Base-by-base conservation (phyloP, 2,329 filamentous ascomycete genomes). In the Volutella citrinella region DNA sequence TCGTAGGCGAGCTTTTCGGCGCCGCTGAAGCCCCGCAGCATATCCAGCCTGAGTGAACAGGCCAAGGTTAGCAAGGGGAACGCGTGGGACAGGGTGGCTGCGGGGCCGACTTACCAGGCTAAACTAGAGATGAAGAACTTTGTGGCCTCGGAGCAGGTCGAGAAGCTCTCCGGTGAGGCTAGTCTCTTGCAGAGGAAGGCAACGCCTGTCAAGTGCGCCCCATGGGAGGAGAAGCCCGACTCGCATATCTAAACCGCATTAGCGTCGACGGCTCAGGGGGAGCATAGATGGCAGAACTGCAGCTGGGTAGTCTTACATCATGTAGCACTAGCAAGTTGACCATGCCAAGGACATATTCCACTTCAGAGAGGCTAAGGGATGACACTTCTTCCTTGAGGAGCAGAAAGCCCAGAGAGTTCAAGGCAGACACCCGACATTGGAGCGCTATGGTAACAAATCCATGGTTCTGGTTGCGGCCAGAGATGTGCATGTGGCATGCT, bases 1-100 rank as follows among this genome's bases (percentile, higher is more conserved):
- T 51, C 42, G n/a, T 56, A 56, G 4, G 49, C 39, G 7, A 57
- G 46, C 19, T 58, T 57, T 26, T 57, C 54, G 1, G 55, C 48
- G 5, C 55, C 55, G n/a, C 51, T 56, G 31, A 57, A 52, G 0
- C 55, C 54, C 17, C 52, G 45, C 6, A 57, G 23, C 32, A 58
- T 45, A 6, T 57, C 54, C 9, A 57, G 10, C 54, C 54, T 57
- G 9, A n/a, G n/a, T n/a, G n/a, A n/a, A n/a, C n/a, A n/a, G n/a
- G 4, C 3, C 6, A 1, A 4, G 5, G 15, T 45, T 3, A 42
- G 33, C 20, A 7, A 6, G 3, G 8, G 15, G 23, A 28, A 9
- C 11, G 19, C 36, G 23, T 1, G 12, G 2, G 14, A 11, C 3
- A 11, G 1, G 10, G 1, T 3, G 10, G 17, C 10, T 32, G 21